A percentile compares a stretch with the other conserved stretches of the same genome.
Evolutionary conservation across 1,284 basidiomycete genomes (phyloP).

Genomic region (Rhodotorula sp.): DNA sequence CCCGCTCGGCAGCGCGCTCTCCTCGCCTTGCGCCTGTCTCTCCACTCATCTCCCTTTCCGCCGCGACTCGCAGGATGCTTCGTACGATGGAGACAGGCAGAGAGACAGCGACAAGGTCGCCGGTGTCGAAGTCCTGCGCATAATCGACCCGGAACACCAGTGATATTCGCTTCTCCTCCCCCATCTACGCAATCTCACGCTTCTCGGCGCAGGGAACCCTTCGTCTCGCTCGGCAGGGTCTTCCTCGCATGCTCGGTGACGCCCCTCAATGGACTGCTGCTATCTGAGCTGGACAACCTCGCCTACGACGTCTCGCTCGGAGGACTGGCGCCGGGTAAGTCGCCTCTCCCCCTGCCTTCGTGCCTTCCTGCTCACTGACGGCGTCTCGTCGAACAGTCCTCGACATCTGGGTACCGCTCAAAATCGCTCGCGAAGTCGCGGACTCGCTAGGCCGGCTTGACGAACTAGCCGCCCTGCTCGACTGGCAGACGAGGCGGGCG

Average conservation of each 20-base stretch:
- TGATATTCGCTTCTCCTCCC: neutral
- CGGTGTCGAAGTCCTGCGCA: constrained; percentile 15
- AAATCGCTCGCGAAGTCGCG: constrained; percentile 6
- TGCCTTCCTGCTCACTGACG: neutral
- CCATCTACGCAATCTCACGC: neutral
- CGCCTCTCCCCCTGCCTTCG: neutral
- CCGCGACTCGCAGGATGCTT: neutral
- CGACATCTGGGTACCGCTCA: constrained; percentile 36
- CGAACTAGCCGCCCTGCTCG: constrained; percentile 29
- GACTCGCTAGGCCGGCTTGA: constrained; percentile 11
- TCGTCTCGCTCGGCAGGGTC: constrained; percentile 29
- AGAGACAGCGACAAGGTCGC: neutral
- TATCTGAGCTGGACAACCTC: constrained; percentile 13
- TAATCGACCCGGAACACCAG: constrained; percentile 36
- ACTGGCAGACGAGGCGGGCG: constrained; percentile 33
- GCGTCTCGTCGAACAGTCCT: constrained; percentile 12
- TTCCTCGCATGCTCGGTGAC: constrained; percentile 25
- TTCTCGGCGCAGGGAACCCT: constrained; percentile 24
- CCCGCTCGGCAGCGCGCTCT: constrained; percentile 4
- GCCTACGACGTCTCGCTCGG: constrained; percentile 20
- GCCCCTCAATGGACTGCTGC: constrained; percentile 30
- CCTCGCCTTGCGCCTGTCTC: constrained; percentile 13
- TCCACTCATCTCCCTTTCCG: constrained; percentile 9
- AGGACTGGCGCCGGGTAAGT: constrained; percentile 33
- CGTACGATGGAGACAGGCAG: neutral